phyloP scores from a whole-genome alignment of 106 monocot species.

The Gastrodia elata region DNA sequence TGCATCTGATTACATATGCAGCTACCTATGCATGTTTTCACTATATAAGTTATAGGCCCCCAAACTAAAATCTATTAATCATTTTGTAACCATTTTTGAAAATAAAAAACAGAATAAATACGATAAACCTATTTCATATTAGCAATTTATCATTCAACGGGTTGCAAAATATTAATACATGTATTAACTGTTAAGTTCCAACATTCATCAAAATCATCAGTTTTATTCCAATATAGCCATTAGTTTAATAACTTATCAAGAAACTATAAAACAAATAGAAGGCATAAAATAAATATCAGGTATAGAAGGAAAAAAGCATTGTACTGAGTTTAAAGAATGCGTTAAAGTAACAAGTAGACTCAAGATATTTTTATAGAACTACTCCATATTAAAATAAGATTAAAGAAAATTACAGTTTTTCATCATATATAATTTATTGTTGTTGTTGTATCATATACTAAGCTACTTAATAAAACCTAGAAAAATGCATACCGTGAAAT shows the following conservation, averaged over 20 bases:
- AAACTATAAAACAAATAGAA: neutral
- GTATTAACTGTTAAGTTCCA: neutral
- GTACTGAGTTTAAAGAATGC: neutral
- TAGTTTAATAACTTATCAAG: neutral
- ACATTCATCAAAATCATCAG: neutral
- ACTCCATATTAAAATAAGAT: neutral
- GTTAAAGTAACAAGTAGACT: neutral
- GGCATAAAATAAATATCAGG: neutral
- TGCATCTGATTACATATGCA: no score
- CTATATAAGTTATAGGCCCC: no score
- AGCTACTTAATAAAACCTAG: neutral
- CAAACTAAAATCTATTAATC: no score
- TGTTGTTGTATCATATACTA: neutral
- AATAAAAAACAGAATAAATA: neutral
- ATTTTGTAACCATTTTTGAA: neutral
- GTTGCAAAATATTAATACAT: neutral
- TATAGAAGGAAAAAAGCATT: neutral
- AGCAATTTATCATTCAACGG: no score
- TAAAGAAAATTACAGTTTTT: neutral
- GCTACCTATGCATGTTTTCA: no score
- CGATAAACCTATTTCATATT: neutral
- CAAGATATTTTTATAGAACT: neutral
- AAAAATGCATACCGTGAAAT: neutral
- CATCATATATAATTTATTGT: no score
- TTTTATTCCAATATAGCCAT: neutral